Conservation (phyloP, 805 yeast species). For the Zygosaccharomyces lentus region DNA sequence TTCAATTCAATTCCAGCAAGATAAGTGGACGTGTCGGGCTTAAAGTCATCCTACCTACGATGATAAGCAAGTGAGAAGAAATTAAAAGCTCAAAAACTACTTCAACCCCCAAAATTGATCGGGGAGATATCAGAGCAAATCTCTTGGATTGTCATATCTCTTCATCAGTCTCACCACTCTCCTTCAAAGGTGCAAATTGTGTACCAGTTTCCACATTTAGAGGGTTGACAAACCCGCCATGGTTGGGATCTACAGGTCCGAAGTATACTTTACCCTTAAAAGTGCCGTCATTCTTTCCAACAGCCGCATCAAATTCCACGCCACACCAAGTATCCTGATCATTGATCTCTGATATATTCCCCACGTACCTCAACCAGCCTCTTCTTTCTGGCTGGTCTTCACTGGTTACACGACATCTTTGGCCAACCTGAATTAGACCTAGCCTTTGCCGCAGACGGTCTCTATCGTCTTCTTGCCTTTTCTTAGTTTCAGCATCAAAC, state of each 20-base stretch:
- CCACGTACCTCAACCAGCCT: constrained; percentile 70
- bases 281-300: constrained; percentile 81
- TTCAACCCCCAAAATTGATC: too few relatives aligned
- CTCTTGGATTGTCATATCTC: constrained; percentile 33
- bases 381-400: constrained; percentile 40
- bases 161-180: constrained; percentile 42
- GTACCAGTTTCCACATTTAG: constrained; percentile 63
- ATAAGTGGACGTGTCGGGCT: too few relatives aligned
- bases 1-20: too few relatives aligned
- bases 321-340: constrained; percentile 69
- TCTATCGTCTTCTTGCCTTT: constrained; percentile 28
- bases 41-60: too few relatives aligned
- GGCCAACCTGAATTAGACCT: constrained; percentile 41
- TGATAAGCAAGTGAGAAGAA: too few relatives aligned
- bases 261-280: constrained; percentile 61
- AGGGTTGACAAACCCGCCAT: constrained; percentile 81
- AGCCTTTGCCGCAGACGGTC: constrained; percentile 34
- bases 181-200: constrained; percentile 42
- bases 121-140: neutral
- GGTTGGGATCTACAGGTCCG: constrained; percentile 44
- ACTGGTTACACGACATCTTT: constrained; percentile 47
- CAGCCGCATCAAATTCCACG: constrained; percentile 76
- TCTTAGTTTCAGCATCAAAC: constrained; percentile 51
- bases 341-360: constrained; percentile 55
- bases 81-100: too few relatives aligned